Base-by-base conservation (phyloP, 2,329 filamentous ascomycete genomes). In the Aspergillus quadrilineatus region DNA sequence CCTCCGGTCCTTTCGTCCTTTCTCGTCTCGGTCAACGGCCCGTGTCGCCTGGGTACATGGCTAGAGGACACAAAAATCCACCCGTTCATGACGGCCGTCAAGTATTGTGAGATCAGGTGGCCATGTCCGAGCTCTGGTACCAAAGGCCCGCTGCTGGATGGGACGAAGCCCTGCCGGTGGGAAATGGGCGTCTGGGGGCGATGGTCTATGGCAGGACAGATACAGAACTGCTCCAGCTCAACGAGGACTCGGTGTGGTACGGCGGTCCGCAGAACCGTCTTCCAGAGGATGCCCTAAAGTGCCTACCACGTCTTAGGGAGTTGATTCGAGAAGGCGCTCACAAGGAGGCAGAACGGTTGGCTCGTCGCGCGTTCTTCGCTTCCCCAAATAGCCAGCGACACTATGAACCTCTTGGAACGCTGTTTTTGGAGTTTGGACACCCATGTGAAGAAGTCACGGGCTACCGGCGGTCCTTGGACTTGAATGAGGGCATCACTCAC, bases 221-320 rank as follows among this genome's bases (percentile, higher is more conserved):
- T 30, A 76, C 69, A 4, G 79, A 81, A 57, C 65, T 75, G 12
- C 63, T 81, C 4, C 73, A 76, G 45, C 65, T 81, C 29, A 81
- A 80, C 49, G 79, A 81, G 59, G 77, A 81, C 57, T 78, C 76
- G 2, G 71, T 78, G 2, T 79, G 75, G 76, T 79, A 78, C 63
- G 77, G 77, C 52, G 77, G 76, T 9, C 71, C 69, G 4, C 76
- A 77, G 58, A 67, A 77, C 53, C 74, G 79, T 14, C 76, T 73
- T 15, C 77, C 76, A 17, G 70, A 67, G 41, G 68, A 74, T 44
- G 73, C 76, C 4, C 58, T 70, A 41, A 60, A 62, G 49, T 69
- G 76, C 58, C 67, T 80, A 3, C 68, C 72, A 39, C 65, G 62
- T 15, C 64, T 80, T 5, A 69, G 78, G 52, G 64, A 73, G 48